Evolutionary conservation across 176 grass and related monocot species (phyloP).

Genomic region (Cenchrus americanus): DNA sequence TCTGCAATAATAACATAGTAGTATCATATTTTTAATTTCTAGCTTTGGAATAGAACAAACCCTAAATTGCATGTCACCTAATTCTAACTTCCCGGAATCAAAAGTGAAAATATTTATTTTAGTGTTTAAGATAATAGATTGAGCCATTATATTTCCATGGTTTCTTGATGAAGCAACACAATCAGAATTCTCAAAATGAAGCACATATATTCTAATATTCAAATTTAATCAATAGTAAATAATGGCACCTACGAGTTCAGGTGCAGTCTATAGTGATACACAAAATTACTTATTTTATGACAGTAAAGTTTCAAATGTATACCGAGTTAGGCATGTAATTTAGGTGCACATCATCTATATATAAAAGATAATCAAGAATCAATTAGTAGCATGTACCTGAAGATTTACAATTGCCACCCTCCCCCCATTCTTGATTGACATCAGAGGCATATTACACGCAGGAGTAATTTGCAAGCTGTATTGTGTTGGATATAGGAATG

Average conservation of each 20-base stretch:
- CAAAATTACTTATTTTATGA: neutral
- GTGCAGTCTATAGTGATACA: neutral
- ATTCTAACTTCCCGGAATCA: neutral
- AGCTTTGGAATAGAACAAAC: conserved; percentile 9
- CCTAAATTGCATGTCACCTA: neutral
- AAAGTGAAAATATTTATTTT: neutral
- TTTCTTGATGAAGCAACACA: conserved; percentile 19
- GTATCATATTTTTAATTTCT: neutral
- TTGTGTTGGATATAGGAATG: conserved; percentile 39
- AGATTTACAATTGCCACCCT: conserved; percentile 92
- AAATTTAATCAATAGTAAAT: conserved; percentile 11
- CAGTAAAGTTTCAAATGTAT: neutral
- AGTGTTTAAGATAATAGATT: neutral
- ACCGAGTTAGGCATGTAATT: neutral
- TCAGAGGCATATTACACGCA: conserved; percentile 92
- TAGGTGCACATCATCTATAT: conserved; percentile 4
- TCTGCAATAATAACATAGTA: neutral
- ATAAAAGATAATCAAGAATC: conserved; percentile 12
- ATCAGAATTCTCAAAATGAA: neutral
- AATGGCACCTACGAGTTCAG: conserved; percentile 12
- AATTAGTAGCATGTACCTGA: conserved; percentile 61
- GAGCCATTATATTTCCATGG: neutral
- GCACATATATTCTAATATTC: conserved; percentile 13
- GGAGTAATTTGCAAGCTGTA: conserved; percentile 94
- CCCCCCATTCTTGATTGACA: conserved; percentile 74